phyloP scores from a whole-genome alignment of 805 yeast genomes.

The Wickerhamomyces bisporus region DNA sequence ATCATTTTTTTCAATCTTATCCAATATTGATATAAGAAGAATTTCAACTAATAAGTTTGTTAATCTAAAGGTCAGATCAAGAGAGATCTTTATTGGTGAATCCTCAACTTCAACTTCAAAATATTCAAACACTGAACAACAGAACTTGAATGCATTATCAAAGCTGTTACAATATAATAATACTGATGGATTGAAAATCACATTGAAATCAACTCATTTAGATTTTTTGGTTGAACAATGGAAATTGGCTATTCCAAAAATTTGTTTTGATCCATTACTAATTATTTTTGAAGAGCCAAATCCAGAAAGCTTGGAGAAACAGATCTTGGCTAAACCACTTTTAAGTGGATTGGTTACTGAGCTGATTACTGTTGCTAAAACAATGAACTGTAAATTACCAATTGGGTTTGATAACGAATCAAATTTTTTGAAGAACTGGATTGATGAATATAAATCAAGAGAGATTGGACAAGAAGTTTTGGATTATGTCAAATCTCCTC shows the following conservation, averaged over 20 bases:
- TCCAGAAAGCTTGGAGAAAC: constrained; percentile 53
- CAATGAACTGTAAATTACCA: constrained; percentile 72
- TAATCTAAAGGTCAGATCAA: constrained; percentile 16
- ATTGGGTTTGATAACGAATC: constrained; percentile 65
- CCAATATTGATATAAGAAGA: constrained; percentile 18
- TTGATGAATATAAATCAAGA: constrained; percentile 34
- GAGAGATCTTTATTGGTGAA: constrained; percentile 33
- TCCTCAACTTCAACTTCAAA: constrained; percentile 38
- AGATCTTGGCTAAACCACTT: constrained; percentile 81
- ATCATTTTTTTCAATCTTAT: constrained; percentile 20
- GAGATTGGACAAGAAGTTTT: constrained; percentile 6
- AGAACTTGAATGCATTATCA: constrained; percentile 31
- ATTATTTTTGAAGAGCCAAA: constrained; percentile 66
- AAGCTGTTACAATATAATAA: constrained; percentile 30
- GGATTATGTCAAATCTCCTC: constrained; percentile 43
- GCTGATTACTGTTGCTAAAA: constrained; percentile 63
- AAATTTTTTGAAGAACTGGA: constrained; percentile 51
- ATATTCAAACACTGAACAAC: constrained; percentile 27
- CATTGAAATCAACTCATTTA: constrained; percentile 34
- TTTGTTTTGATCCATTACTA: constrained; percentile 73
- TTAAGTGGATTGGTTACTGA: constrained; percentile 77
- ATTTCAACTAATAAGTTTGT: constrained; percentile 10
- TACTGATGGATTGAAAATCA: constrained; percentile 42
- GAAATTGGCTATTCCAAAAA: constrained; percentile 75
- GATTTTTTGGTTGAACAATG: constrained; percentile 74